Conservation (phyloP, 108 stramenopile genomes). For the Cylindrotheca fusiformis region DNA sequence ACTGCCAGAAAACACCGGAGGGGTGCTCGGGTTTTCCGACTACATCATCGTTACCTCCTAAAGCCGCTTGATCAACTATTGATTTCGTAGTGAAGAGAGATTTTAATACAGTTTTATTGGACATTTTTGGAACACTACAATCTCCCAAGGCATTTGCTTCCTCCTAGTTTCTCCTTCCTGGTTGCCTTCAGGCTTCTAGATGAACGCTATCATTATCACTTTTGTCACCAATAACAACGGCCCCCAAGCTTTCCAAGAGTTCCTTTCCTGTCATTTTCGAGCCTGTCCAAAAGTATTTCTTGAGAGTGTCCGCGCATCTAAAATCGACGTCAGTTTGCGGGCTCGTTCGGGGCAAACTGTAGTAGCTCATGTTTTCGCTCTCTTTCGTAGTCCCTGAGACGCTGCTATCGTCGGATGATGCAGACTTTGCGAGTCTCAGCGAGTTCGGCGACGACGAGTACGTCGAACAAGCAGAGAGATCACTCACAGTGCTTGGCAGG, state of each 20-base stretch:
- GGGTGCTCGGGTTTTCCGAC: slow-evolving; percentile 61
- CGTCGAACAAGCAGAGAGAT: neutral
- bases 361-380: neutral
- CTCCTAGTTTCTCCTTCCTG: too few relatives aligned
- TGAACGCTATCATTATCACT: neutral
- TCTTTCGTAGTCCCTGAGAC: neutral
- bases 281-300: neutral
- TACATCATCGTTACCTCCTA: slow-evolving; percentile 39
- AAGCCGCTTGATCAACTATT: too few relatives aligned
- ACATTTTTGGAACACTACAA: too few relatives aligned
- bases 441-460: neutral
- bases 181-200: neutral
- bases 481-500: neutral
- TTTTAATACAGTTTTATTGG: too few relatives aligned
- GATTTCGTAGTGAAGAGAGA: too few relatives aligned
- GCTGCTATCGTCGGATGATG: neutral
- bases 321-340: neutral
- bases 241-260: neutral
- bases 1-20: slow-evolving; percentile 49
- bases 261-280: neutral
- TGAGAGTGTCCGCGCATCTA: neutral
- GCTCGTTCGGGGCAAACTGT: neutral
- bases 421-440: neutral
- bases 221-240: neutral
- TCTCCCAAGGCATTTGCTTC: too few relatives aligned